phyloP scores from a whole-genome alignment of 2,329 filamentous ascomycete species.

The Dendryphion nanum region DNA sequence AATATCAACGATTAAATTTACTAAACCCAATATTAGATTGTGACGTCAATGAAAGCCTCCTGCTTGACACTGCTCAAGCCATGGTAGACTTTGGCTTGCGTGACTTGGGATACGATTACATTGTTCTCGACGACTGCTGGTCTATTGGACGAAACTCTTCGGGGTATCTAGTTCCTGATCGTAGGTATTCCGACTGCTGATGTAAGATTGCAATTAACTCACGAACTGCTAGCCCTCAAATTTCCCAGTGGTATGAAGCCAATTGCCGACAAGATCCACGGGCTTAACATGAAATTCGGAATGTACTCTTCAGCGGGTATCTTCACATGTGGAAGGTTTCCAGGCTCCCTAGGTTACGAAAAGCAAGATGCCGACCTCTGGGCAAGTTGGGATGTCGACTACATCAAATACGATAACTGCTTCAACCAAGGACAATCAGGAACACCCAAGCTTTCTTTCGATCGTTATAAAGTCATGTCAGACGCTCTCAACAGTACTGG shows the following conservation, averaged over 20 bases:
- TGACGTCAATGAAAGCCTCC: constrained; percentile 46
- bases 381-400: constrained; percentile 52
- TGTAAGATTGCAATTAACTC: not conserved
- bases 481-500: constrained; percentile 49
- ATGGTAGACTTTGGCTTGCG: constrained; percentile 48
- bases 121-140: constrained; percentile 57
- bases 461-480: constrained; percentile 50
- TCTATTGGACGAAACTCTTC: constrained; percentile 44
- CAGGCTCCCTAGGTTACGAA: constrained; percentile 52
- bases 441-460: constrained; percentile 45
- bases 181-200: constrained; percentile 8
- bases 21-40: too few species aligned
- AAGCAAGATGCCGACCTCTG: constrained; percentile 53
- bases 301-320: constrained; percentile 53
- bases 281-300: constrained; percentile 51
- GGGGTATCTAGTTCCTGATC: constrained; percentile 40
- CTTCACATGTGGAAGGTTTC: constrained; percentile 39
- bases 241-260: constrained; percentile 49
- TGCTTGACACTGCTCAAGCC: constrained; percentile 47
- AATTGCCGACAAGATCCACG: constrained; percentile 50
- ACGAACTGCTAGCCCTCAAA: constrained; percentile 14
- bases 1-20: too few species aligned
- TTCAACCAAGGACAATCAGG: constrained; percentile 54
- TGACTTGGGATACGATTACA: constrained; percentile 52
- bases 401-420: constrained; percentile 56